Conservation (phyloP, 1,284 basidiomycete genomes). For the Pyrrhoderma noxium region DNA sequence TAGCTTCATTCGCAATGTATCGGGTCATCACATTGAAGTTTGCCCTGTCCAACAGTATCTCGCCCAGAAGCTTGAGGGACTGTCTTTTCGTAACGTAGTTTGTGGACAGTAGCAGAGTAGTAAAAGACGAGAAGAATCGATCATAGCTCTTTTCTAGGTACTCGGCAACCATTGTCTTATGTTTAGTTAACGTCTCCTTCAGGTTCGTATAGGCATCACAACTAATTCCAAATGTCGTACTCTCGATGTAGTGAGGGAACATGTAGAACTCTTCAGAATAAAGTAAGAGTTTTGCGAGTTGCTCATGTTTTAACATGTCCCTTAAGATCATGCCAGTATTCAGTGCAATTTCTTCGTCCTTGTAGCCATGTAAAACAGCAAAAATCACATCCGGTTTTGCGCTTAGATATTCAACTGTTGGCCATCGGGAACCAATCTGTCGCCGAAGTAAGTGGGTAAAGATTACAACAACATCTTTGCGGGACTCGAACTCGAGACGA, state of each 20-base stretch:
- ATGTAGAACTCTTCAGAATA: slow-evolving; percentile 95
- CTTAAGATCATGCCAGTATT: slow-evolving; percentile 98
- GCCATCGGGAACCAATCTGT: slow-evolving; percentile 88
- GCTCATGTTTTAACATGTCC: slow-evolving; percentile 95
- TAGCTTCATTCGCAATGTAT: slow-evolving; percentile 90
- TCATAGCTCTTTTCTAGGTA: slow-evolving; percentile 98
- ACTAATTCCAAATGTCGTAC: slow-evolving; percentile 95
- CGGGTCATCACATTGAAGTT: slow-evolving; percentile 98
- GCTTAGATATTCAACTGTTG: slow-evolving; percentile 91
- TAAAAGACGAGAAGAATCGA: slow-evolving; percentile 94
- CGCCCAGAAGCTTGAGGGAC: slow-evolving; percentile 95
- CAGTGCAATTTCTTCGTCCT: slow-evolving; percentile 90
- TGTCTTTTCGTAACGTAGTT: slow-evolving; percentile 99
- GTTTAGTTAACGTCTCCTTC: slow-evolving; percentile 92
- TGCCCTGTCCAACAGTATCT: slow-evolving; percentile 93
- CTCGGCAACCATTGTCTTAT: slow-evolving; percentile 95
- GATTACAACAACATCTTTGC: slow-evolving; percentile 96
- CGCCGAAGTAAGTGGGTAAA: slow-evolving; percentile 93
- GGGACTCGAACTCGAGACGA: slow-evolving; percentile 91
- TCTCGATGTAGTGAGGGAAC: slow-evolving; percentile 96
- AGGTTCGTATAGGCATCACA: slow-evolving; percentile 97
- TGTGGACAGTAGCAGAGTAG: slow-evolving; percentile 81
- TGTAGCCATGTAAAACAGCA: slow-evolving; percentile 82
- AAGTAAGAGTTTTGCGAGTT: slow-evolving; percentile 83
- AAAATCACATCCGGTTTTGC: slow-evolving; percentile 87